Evolutionary conservation across 352 stramenopile species (phyloP).

Genomic region (Phytophthora syringae): DNA sequence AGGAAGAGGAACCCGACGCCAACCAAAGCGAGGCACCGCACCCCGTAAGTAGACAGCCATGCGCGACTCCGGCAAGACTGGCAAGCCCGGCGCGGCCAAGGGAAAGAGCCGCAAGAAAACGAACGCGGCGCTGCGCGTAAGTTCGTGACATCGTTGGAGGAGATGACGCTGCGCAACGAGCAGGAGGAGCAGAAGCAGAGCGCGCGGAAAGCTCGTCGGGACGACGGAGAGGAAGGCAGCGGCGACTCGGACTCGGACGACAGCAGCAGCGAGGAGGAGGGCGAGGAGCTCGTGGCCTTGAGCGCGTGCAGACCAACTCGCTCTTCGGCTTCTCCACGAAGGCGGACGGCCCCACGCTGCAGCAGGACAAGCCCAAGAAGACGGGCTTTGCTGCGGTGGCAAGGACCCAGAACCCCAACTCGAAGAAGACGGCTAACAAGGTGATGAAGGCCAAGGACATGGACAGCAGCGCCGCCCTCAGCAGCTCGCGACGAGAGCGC

Average conservation of each 20-base stretch:
- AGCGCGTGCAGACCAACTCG: slow-evolving; percentile 78
- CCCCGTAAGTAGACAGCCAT: slow-evolving; percentile 31
- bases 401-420: slow-evolving; percentile 88
- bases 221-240: slow-evolving; percentile 54
- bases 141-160: slow-evolving; percentile 87
- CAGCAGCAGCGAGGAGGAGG: slow-evolving; percentile 53
- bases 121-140: slow-evolving; percentile 79
- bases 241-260: slow-evolving; percentile 52
- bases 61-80: slow-evolving; percentile 51
- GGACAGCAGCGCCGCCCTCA: slow-evolving; percentile 57
- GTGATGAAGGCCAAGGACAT: slow-evolving; percentile 91
- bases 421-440: slow-evolving; percentile 72
- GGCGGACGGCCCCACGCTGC: slow-evolving; percentile 59
- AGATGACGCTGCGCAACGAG: slow-evolving; percentile 78
- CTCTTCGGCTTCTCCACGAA: slow-evolving; percentile 75
- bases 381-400: slow-evolving; percentile 70
- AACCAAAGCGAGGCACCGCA: slow-evolving; percentile 21
- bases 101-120: slow-evolving; percentile 72
- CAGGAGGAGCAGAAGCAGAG: slow-evolving; percentile 76
- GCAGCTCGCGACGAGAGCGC: slow-evolving; percentile 83
- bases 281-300: slow-evolving; percentile 63
- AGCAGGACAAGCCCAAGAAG: slow-evolving; percentile 71
- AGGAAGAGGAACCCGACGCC: slow-evolving; percentile 22
- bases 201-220: slow-evolving; percentile 74
- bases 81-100: slow-evolving; percentile 59